Percentiles rank a stretch among this genome's conserved stretches.
phyloP scores from a whole-genome alignment of 805 yeast genomes.

The Monosporozyma servazzii region DNA sequence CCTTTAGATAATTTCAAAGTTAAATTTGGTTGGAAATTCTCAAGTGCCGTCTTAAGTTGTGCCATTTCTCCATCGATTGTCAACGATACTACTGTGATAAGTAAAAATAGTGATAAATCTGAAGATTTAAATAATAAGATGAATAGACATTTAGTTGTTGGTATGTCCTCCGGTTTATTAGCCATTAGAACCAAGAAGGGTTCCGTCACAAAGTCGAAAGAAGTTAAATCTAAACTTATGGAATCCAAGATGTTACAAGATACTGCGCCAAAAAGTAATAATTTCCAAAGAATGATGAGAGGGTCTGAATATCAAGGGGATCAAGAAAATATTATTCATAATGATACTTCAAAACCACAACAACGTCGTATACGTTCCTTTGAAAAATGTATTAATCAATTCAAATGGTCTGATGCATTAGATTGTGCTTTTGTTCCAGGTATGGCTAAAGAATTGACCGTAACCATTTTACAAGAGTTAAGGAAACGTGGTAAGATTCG shows the following conservation, averaged over 20 bases:
- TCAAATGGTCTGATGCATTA: slow-evolving; percentile 88
- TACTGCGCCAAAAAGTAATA: slow-evolving; percentile 35
- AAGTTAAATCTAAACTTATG: slow-evolving; percentile 13
- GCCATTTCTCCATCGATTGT: slow-evolving; percentile 66
- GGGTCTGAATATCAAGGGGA: slow-evolving; percentile 90
- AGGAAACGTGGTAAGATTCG: slow-evolving; percentile 82
- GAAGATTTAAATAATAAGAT: slow-evolving; percentile 19
- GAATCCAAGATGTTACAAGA: not conserved
- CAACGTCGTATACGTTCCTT: slow-evolving; percentile 66
- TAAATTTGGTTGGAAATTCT: slow-evolving; percentile 95
- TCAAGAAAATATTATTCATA: slow-evolving; percentile 63
- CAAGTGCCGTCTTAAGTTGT: slow-evolving; percentile 82
- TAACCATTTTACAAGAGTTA: slow-evolving; percentile 78
- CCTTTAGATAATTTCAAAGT: slow-evolving; percentile 73
- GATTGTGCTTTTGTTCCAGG: slow-evolving; percentile 80
- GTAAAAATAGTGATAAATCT: not conserved
- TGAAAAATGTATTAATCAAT: slow-evolving; percentile 76
- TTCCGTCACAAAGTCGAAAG: slow-evolving; percentile 38
- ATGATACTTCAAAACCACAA: slow-evolving; percentile 44
- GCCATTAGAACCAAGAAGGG: slow-evolving; percentile 81
- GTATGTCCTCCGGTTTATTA: slow-evolving; percentile 80
- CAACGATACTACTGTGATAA: not conserved
- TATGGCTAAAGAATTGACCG: slow-evolving; percentile 66
- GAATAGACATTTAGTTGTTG: slow-evolving; percentile 79
- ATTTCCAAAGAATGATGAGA: slow-evolving; percentile 73